A percentile compares a stretch with the other conserved stretches of the same genome.
phyloP scores from a whole-genome alignment of 495 filamentous ascomycete species.

The Antarctomyces pellizariae region DNA sequence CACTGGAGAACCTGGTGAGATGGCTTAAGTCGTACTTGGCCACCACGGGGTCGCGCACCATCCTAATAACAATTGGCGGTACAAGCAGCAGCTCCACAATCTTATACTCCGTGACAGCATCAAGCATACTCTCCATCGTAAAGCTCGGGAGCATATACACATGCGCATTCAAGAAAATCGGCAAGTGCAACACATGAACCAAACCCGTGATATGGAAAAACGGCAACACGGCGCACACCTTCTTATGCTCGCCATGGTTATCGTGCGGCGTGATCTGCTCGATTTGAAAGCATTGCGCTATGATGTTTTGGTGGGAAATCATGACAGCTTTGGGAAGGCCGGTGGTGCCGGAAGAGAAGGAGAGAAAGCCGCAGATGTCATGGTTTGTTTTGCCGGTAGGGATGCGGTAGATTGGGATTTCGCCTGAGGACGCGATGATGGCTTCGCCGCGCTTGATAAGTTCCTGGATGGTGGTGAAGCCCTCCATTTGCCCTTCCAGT shows the following conservation, averaged over 20 bases:
- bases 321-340: constrained; percentile 23
- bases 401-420: too few species aligned
- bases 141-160: constrained; percentile 36
- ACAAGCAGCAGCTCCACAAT: constrained; percentile 39
- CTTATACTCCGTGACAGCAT: constrained; percentile 24
- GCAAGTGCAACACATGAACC: constrained; percentile 34
- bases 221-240: constrained; percentile 7
- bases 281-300: constrained; percentile 36
- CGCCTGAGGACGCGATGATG: too few species aligned
- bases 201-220: constrained; percentile 21
- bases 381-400: constrained; percentile 25
- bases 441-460: constrained; percentile 23
- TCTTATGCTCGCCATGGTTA: constrained; percentile 3
- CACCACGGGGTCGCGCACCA: constrained; percentile 38
- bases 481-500: constrained; percentile 25
- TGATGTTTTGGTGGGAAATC: constrained; percentile 39
- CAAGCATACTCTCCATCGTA: constrained; percentile 30
- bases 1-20: constrained; percentile 26
- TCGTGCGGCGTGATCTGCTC: constrained; percentile 6
- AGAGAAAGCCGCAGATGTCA: constrained; percentile 30
- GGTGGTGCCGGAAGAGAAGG: constrained; percentile 30
- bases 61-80: constrained; percentile 43
- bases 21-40: constrained; percentile 32
- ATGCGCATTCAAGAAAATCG: constrained; percentile 28
- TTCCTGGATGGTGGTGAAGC: constrained; percentile 25